Percentiles rank a stretch among this genome's conserved stretches.
Evolutionary conservation across 208 protist genomes (phyloP).

Genomic region (Crithidia bombi): DNA sequence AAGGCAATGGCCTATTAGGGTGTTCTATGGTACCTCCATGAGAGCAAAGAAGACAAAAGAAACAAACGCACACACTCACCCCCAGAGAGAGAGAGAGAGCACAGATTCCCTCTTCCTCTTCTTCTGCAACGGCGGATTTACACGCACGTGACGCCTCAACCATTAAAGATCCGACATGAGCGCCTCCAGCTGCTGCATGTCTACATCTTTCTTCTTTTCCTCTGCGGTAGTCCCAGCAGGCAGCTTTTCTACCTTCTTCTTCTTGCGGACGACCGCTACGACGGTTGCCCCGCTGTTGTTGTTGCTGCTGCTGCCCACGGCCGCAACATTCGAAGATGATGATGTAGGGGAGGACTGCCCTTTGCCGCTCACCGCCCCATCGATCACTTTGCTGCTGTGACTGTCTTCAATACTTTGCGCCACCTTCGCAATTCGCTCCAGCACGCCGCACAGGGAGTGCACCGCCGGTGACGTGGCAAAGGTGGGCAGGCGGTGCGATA

Average conservation of each 20-base stretch:
- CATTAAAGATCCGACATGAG: conserved; percentile 31
- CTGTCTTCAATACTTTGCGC: conserved; percentile 33
- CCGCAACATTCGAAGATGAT: background rate
- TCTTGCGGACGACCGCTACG: conserved; percentile 75
- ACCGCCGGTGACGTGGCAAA: conserved; percentile 63
- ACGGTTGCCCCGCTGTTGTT: background rate
- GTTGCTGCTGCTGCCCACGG: background rate
- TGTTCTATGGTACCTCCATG: conserved; percentile 1
- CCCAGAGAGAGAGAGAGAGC: background rate
- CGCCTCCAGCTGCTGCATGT: conserved; percentile 37
- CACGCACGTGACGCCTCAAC: too few species aligned
- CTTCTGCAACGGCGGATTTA: too few species aligned
- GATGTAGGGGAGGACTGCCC: too few species aligned
- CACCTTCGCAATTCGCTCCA: conserved; percentile 41
- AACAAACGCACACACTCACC: too few species aligned
- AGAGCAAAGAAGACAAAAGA: too few species aligned
- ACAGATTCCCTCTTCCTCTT: background rate
- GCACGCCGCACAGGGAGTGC: conserved; percentile 34
- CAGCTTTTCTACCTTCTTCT: conserved; percentile 58
- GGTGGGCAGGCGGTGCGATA: conserved; percentile 61
- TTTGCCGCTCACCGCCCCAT: background rate
- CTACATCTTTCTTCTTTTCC: conserved; percentile 20
- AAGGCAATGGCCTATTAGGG: background rate
- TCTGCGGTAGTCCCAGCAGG: conserved; percentile 11
- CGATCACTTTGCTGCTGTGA: conserved; percentile 16